Evolutionary conservation across 2,329 filamentous ascomycete genomes (phyloP).

Genomic region (Colletotrichum magnum): DNA sequence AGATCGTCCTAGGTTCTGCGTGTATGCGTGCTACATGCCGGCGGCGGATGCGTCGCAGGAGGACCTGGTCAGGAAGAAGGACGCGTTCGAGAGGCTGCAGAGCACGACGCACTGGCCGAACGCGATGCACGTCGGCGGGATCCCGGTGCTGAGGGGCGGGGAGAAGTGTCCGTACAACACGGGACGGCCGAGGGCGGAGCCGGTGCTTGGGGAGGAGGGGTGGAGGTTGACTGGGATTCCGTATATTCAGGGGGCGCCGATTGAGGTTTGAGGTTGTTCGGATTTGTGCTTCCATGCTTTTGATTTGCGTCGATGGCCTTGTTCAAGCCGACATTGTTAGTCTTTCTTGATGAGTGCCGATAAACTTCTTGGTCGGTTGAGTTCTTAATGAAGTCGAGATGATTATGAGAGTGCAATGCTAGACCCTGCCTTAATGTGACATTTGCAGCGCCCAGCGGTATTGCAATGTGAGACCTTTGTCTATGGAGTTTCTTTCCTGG

Average conservation of each 20-base stretch:
- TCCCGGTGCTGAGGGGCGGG: constrained; percentile 15
- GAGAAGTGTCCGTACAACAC: constrained; percentile 27
- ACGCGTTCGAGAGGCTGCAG: constrained; percentile 44
- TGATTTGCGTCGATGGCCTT: no score
- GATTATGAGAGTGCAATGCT: no score
- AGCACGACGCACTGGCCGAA: constrained; percentile 51
- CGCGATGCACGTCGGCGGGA: constrained; percentile 26
- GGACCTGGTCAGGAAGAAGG: constrained; percentile 38
- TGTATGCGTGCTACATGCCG: constrained; percentile 44
- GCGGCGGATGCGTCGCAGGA: constrained; percentile 42
- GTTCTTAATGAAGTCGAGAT: no score
- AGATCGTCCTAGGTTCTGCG: constrained; percentile 40
- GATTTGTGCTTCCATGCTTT: no score
- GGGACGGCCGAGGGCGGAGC: constrained; percentile 43
- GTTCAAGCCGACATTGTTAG: no score
- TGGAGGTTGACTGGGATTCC: constrained; percentile 21
- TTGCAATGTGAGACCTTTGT: no score
- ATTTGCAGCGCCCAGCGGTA: no score
- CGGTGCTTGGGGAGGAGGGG: constrained; percentile 42
- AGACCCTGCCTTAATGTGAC: no score
- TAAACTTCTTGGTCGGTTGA: no score
- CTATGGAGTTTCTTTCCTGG: no score
- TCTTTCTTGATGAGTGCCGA: no score
- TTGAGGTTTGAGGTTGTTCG: not conserved
- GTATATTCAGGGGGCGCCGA: constrained; percentile 18